These are phyloP conservation scores for Durotheca rogersii DNA, from an alignment of 495 filamentous ascomycete genomes.

Conservation along the genomic window DNA sequence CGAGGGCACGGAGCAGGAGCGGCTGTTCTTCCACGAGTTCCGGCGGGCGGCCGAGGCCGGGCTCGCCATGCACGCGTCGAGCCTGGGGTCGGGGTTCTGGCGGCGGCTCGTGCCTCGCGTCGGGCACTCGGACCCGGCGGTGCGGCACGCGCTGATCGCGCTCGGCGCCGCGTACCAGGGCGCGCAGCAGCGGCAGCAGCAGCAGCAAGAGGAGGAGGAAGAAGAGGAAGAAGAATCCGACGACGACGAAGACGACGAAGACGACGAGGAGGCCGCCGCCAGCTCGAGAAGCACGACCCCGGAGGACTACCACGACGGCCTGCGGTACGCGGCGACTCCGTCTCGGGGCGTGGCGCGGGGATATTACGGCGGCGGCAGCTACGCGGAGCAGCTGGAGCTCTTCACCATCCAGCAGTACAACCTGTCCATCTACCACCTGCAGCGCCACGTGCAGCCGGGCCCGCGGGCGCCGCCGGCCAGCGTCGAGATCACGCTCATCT, in stretches of 20 bases:
- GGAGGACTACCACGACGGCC: neutral
- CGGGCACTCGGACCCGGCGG: conserved; percentile 38
- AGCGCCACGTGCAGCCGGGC: conserved; percentile 30
- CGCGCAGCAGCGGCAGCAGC: conserved; percentile 13
- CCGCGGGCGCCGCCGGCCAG: conserved; percentile 30
- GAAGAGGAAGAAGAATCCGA: neutral
- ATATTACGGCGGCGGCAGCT: neutral
- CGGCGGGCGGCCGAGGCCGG: conserved; percentile 26
- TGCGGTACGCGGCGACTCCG: no score
- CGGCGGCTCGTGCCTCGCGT: conserved; percentile 35
- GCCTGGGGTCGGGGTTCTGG: conserved; percentile 38
- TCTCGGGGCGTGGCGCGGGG: no score
- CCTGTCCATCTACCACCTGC: conserved; percentile 38
- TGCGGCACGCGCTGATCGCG: conserved; percentile 43
- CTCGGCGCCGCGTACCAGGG: conserved; percentile 39
- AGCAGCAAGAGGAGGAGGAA: neutral
- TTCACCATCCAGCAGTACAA: conserved; percentile 46
- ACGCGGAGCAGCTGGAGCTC: conserved; percentile 34
- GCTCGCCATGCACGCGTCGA: conserved; percentile 19
- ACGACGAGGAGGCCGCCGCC: no score
- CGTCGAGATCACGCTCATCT: conserved; percentile 39
- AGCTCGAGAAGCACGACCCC: conserved; percentile 3
- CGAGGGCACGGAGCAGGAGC: conserved; percentile 39
- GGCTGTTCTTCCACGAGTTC: conserved; percentile 38
- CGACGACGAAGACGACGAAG: neutral